phyloP scores from a whole-genome alignment of 208 protist genomes.

The Trypanosoma platydactyli region DNA sequence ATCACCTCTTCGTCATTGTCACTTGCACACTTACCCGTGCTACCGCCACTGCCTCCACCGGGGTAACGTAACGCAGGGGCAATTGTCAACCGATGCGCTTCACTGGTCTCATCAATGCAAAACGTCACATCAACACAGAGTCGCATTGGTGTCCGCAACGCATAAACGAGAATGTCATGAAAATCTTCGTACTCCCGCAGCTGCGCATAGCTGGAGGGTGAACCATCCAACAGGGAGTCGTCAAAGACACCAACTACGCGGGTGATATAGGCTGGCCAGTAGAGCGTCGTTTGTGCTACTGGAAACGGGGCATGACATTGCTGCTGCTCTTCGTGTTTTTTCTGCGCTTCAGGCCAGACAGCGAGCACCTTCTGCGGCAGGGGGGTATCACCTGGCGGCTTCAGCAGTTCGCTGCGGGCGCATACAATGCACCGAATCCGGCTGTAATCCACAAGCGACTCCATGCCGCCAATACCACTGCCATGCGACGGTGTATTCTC shows the following conservation, averaged over 20 bases:
- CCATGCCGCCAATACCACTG: slow-evolving; percentile 3
- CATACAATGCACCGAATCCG: slow-evolving; percentile 40
- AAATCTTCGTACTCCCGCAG: slow-evolving; percentile 53
- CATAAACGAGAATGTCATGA: slow-evolving; percentile 42
- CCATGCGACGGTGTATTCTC: slow-evolving; percentile 14
- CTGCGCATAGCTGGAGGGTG: slow-evolving; percentile 28
- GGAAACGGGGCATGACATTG: not conserved
- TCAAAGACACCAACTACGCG: slow-evolving; percentile 47
- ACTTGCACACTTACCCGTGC: not conserved
- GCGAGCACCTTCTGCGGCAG: slow-evolving; percentile 47
- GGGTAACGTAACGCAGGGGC: slow-evolving; percentile 23
- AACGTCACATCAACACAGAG: slow-evolving; percentile 71
- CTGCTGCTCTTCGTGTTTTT: slow-evolving; percentile 3
- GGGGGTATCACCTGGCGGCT: slow-evolving; percentile 10
- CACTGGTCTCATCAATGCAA: slow-evolving; percentile 68
- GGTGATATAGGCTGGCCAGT: slow-evolving; percentile 74
- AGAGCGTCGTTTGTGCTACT: slow-evolving; percentile 27
- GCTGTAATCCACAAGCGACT: slow-evolving; percentile 36
- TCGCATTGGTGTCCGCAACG: slow-evolving; percentile 44
- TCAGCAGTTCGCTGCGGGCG: slow-evolving; percentile 45
- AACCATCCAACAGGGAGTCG: slow-evolving; percentile 40
- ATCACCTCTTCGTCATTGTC: slow-evolving; percentile 22
- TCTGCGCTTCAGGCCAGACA: slow-evolving; percentile 41
- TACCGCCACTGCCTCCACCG: not conserved
- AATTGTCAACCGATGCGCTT: slow-evolving; percentile 34